Evolutionary conservation across 768 basidiomycete genomes (phyloP).

Genomic region (Leucosporidium yakuticum): DNA sequence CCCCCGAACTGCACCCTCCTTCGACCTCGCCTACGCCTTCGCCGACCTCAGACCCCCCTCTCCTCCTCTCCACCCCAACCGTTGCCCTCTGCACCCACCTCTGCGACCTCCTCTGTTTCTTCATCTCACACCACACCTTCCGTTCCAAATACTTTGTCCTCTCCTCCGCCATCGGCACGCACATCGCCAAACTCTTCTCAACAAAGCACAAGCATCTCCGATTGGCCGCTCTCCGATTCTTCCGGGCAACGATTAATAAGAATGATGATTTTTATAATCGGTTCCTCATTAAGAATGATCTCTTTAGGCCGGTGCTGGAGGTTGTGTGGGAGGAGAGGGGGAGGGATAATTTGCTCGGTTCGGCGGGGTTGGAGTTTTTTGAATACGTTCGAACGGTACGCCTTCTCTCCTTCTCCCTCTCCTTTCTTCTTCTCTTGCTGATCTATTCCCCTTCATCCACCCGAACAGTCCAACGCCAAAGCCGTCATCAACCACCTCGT

Average conservation of each 20-base stretch:
- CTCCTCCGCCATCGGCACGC: constrained; percentile 65
- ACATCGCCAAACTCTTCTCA: constrained; percentile 69
- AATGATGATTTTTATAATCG: constrained; percentile 59
- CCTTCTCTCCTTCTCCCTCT: neutral
- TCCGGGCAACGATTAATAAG: constrained; percentile 73
- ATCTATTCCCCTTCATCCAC: neutral
- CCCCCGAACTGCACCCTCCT: neutral
- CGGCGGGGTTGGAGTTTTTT: constrained; percentile 92
- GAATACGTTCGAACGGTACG: constrained; percentile 77
- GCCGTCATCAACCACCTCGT: constrained; percentile 77
- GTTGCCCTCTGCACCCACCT: constrained; percentile 74
- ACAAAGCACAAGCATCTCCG: constrained; percentile 86
- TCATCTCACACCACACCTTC: constrained; percentile 81
- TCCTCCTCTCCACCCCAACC: constrained; percentile 52
- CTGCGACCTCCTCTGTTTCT: constrained; percentile 83
- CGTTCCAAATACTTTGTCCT: constrained; percentile 86
- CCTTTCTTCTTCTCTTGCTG: neutral
- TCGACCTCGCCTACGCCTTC: neutral
- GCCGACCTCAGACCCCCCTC: constrained; percentile 22
- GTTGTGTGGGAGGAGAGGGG: constrained; percentile 69
- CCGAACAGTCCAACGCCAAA: constrained; percentile 72
- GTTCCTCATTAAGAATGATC: constrained; percentile 76
- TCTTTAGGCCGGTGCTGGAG: constrained; percentile 74
- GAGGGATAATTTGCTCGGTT: constrained; percentile 85
- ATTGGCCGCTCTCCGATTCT: constrained; percentile 86